Conservation (phyloP, 2,329 filamentous ascomycete species). For the Aaosphaeria arxii region DNA sequence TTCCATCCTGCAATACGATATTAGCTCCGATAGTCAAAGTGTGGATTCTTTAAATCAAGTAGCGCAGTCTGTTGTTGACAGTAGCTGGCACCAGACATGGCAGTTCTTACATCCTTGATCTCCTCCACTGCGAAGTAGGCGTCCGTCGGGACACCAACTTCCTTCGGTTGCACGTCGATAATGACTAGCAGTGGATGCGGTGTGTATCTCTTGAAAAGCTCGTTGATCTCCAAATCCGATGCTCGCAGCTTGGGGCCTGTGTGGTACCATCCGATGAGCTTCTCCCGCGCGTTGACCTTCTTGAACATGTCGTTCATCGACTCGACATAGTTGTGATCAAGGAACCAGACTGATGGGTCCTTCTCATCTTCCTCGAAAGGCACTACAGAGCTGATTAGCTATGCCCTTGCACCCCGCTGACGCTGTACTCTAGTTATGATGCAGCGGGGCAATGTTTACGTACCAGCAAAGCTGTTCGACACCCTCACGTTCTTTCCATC, state of each 20-base stretch:
- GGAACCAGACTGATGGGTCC: constrained; percentile 97
- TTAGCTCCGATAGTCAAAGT: no score
- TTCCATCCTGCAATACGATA: constrained; percentile 71
- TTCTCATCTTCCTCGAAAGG: constrained; percentile 99
- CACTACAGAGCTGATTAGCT: constrained; percentile 54
- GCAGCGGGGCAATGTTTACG: constrained; percentile 19
- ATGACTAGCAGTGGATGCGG: constrained; percentile 95
- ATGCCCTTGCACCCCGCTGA: background rate
- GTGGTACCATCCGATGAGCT: constrained; percentile 99
- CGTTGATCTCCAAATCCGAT: constrained; percentile 98
- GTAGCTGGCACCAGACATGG: background rate
- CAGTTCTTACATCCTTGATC: constrained; percentile 85
- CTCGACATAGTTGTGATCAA: constrained; percentile 99
- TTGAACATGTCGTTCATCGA: constrained; percentile 99
- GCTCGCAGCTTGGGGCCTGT: constrained; percentile 95
- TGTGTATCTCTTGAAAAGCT: constrained; percentile 98
- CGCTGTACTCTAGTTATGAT: constrained; percentile 2
- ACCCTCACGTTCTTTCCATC: constrained; percentile 94
- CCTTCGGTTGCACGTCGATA: constrained; percentile 97
- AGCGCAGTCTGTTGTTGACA: background rate
- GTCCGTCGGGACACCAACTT: constrained; percentile 95
- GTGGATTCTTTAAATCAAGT: no score
- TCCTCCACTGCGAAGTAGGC: constrained; percentile 99
- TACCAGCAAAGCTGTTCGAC: constrained; percentile 98
- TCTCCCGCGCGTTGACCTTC: constrained; percentile 98